Percentiles rank a stretch among this genome's conserved stretches.
phyloP scores from a whole-genome alignment of 768 basidiomycete species.

The Panus rudis region DNA sequence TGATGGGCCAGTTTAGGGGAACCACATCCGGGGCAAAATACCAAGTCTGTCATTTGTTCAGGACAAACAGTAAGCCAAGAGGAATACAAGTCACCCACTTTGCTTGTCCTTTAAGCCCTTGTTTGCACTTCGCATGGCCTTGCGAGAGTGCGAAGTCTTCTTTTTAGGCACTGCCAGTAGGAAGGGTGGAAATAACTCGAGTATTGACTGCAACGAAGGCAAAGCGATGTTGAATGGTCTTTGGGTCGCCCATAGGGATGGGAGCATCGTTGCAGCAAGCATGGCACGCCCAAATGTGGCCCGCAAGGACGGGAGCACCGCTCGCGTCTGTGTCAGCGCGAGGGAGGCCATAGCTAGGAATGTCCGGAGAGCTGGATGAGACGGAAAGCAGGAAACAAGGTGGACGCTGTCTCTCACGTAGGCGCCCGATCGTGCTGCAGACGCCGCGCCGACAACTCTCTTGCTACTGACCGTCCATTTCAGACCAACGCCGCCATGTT shows the following conservation, averaged over 20 bases:
- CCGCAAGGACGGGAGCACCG: constrained; percentile 11
- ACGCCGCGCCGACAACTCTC: too few species aligned
- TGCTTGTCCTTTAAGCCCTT: constrained; percentile 94
- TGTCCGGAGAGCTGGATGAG: too few species aligned
- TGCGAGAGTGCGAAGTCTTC: constrained; percentile 87
- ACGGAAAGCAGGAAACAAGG: too few species aligned
- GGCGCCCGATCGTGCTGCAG: constrained; percentile 3
- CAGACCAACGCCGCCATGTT: constrained; percentile 46
- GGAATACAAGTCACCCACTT: constrained; percentile 45
- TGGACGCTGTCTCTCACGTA: too few species aligned
- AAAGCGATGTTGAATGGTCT: constrained; percentile 28
- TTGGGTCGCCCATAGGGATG: constrained; percentile 19
- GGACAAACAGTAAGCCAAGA: too few species aligned
- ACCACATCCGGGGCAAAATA: constrained; percentile 87
- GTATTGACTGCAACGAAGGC: constrained; percentile 39
- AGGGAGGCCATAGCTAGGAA: constrained; percentile 41
- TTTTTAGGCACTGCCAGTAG: constrained; percentile 92
- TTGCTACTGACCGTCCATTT: too few species aligned
- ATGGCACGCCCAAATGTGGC: constrained; percentile 19
- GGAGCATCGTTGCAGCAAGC: constrained; percentile 13
- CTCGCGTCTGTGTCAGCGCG: constrained; percentile 26
- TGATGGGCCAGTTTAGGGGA: constrained; percentile 84
- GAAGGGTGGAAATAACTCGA: constrained; percentile 81
- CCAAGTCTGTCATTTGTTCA: constrained; percentile 59
- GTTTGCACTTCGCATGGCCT: constrained; percentile 91